Evolutionary conservation across 164 flowering plant species (phyloP).

Genomic region (Vitis amurensis): DNA sequence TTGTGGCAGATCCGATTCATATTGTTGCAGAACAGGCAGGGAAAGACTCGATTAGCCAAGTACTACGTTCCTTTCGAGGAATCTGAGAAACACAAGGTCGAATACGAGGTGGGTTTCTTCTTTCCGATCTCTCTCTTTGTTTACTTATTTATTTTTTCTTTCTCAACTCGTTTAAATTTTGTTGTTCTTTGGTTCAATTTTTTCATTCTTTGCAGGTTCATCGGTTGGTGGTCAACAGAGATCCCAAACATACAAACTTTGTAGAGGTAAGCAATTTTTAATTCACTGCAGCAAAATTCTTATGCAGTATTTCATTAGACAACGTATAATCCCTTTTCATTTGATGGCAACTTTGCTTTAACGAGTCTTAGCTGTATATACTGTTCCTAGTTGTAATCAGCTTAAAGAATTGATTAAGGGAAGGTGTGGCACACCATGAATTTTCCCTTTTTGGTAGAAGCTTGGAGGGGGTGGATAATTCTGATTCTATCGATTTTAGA

Average conservation of each 20-base stretch:
- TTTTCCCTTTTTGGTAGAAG: too few relatives aligned
- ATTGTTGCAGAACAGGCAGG: constrained; percentile 92
- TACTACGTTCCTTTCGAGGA: constrained; percentile 96
- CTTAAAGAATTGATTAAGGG: too few relatives aligned
- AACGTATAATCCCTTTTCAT: too few relatives aligned
- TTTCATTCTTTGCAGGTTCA: constrained; percentile 60
- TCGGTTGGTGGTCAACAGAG: constrained; percentile 96
- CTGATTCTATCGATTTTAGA: too few relatives aligned
- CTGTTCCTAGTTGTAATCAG: too few relatives aligned
- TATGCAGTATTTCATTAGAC: too few relatives aligned
- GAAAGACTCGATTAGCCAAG: constrained; percentile 95
- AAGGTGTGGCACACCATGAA: too few relatives aligned
- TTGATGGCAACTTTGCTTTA: too few relatives aligned
- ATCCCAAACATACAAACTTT: constrained; percentile 94
- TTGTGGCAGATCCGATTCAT: constrained; percentile 86
- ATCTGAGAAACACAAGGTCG: constrained; percentile 98
- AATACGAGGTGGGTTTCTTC: constrained; percentile 71
- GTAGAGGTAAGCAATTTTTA: constrained; percentile 62
- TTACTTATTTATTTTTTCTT: too few relatives aligned
- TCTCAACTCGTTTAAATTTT: neutral
- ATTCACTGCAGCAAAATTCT: too few relatives aligned
- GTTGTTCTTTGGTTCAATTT: neutral
- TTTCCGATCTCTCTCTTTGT: neutral
- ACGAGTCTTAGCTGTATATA: too few relatives aligned
- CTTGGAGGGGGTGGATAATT: too few relatives aligned